Base-by-base conservation (phyloP, 2,329 filamentous ascomycete genomes). In the Venturia nashicola region DNA sequence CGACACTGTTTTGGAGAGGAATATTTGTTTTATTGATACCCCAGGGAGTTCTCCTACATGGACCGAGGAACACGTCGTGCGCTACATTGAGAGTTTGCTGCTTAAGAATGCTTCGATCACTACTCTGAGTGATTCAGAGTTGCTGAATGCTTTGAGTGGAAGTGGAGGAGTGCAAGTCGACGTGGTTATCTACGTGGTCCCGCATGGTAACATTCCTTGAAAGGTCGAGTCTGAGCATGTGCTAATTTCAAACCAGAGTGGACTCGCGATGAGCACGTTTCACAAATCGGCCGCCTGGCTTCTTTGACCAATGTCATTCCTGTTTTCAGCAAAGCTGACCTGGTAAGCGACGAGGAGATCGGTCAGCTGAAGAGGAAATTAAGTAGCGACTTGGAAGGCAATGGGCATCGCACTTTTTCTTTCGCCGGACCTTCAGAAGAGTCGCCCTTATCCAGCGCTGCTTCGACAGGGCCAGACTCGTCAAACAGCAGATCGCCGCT, bases 1-100 rank as follows among this genome's bases (percentile, higher is more conserved):
- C 8, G 91, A 94, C 67, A 83, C 85, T 27, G 83, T 97, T 46
- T 78, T 97, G 57, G 93, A 97, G 72, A 84, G 93, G 39, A 99
- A 99, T 71, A 76, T 99, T 5, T 96, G 91, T 74, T 97, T 99
- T 72, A 86, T 97, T 65, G 93, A 97, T 76, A 93, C 89, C 2
- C 85, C 88, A 12, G 86, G 86, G 14, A 85, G 84, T 36, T 73
- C 77, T 79, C 32, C 54, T 12, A 61, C 54, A 48, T 42, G 59
- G 36, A 66, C 5, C 67, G 76, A 72, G 67, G 80, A 79, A 57
- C 79, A 77, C 65, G 14, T 57, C 7, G 51, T 57, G 66, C 27
- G 66, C 64, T 48, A 34, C 59, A 81, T 96, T 40, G 87, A 91
- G 73, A 83, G 82, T 57, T 83, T 86, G 67, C 76, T 93, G 18